Evolutionary conservation across 192 early-diverging fungal genomes (phyloP).

Genomic region (Coemansia sp.): DNA sequence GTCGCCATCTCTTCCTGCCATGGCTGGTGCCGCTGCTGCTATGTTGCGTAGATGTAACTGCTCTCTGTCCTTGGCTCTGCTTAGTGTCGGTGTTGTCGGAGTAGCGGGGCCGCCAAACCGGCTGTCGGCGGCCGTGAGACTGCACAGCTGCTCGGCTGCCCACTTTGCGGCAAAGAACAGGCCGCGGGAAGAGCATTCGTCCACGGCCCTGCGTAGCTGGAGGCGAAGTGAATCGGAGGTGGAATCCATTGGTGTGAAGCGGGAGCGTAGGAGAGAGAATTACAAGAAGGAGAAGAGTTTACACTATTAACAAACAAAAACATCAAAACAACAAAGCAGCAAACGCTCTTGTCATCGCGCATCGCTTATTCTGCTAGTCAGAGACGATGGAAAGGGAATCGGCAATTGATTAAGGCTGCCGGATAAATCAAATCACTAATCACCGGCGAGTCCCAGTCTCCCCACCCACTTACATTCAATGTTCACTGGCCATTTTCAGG

Average conservation of each 20-base stretch:
- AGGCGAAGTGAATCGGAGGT: slow-evolving; percentile 17
- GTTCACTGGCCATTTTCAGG: too few relatives aligned
- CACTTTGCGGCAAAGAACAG: slow-evolving; percentile 74
- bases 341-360: background rate
- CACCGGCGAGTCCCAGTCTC: too few relatives aligned
- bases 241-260: slow-evolving; percentile 21
- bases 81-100: background rate
- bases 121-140: slow-evolving; percentile 9
- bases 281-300: background rate
- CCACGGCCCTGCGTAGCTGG: slow-evolving; percentile 60
- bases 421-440: background rate
- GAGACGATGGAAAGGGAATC: too few relatives aligned
- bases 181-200: slow-evolving; percentile 68
- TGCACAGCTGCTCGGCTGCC: slow-evolving; percentile 60
- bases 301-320: background rate
- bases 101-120: background rate
- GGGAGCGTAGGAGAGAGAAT: background rate
- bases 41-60: background rate
- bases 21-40: background rate
- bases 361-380: too few relatives aligned
- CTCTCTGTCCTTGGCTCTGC: background rate
- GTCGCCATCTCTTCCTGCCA: too few relatives aligned
- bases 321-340: background rate
- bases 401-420: too few relatives aligned
- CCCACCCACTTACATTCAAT: too few relatives aligned